Percentiles rank a stretch among this genome's conserved stretches.
Evolutionary conservation across 2,329 filamentous ascomycete species (phyloP).

Genomic region (Aureobasidium sp.): DNA sequence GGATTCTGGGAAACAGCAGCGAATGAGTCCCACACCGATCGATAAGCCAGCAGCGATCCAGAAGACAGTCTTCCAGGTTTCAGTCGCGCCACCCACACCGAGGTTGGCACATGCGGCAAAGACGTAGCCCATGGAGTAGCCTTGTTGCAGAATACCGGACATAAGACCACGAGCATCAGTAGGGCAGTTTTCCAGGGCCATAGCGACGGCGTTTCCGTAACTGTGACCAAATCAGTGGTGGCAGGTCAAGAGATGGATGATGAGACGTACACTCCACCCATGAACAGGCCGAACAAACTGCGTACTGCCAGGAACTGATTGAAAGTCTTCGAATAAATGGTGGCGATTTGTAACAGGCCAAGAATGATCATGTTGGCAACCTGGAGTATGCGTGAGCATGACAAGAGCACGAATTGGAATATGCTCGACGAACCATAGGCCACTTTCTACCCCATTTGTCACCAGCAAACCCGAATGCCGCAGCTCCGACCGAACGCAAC

Average conservation of each 20-base stretch:
- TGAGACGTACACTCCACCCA: constrained; percentile 57
- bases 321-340: constrained; percentile 68
- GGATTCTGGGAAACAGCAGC: constrained; percentile 65
- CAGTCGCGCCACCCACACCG: constrained; percentile 56
- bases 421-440: constrained; percentile 58
- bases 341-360: constrained; percentile 65
- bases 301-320: constrained; percentile 67
- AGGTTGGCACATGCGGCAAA: constrained; percentile 70
- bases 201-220: constrained; percentile 71
- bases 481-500: constrained; percentile 67
- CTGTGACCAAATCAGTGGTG: neutral
- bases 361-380: constrained; percentile 70
- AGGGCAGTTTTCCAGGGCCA: constrained; percentile 69
- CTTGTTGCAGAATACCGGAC: constrained; percentile 76
- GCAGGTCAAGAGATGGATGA: too few relatives aligned
- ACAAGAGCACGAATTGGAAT: neutral
- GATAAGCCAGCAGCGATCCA: constrained; percentile 65
- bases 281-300: constrained; percentile 67
- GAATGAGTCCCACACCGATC: constrained; percentile 60
- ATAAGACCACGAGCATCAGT: constrained; percentile 66
- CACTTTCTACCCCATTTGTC: constrained; percentile 77
- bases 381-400: constrained; percentile 45
- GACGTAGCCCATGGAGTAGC: constrained; percentile 74
- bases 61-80: constrained; percentile 69
- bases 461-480: constrained; percentile 67